Evolutionary conservation across 2,329 filamentous ascomycete species (phyloP).

Genomic region (Monosporascus sp.): DNA sequence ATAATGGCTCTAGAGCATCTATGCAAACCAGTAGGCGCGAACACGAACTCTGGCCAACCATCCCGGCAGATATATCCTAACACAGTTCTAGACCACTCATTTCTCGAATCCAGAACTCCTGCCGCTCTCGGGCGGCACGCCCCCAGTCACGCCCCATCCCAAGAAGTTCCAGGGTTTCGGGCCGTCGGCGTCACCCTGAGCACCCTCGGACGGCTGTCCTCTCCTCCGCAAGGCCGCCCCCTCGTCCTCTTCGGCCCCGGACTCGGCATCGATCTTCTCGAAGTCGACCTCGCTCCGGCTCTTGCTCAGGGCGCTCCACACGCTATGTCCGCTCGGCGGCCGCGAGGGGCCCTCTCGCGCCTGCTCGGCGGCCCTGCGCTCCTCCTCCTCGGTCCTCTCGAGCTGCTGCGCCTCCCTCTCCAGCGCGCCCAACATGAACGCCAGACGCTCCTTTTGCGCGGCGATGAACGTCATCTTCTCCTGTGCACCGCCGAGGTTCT

Average conservation of each 20-base stretch:
- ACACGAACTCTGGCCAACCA: no score
- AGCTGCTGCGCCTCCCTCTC: conserved; percentile 71
- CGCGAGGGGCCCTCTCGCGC: conserved; percentile 27
- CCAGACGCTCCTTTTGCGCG: conserved; percentile 72
- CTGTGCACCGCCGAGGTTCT: conserved; percentile 55
- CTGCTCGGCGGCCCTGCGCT: conserved; percentile 14
- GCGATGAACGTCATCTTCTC: conserved; percentile 72
- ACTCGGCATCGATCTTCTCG: conserved; percentile 78
- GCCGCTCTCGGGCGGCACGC: conserved; percentile 9
- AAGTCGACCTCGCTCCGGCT: conserved; percentile 85
- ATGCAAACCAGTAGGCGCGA: no score
- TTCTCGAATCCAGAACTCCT: conserved; percentile 14
- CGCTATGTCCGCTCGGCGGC: conserved; percentile 42
- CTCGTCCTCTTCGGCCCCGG: conserved; percentile 50
- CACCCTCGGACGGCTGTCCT: conserved; percentile 9
- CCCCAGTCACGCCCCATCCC: conserved; percentile 20
- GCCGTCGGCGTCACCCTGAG: not conserved
- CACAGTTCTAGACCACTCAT: no score
- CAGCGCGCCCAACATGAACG: conserved; percentile 68
- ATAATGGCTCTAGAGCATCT: no score
- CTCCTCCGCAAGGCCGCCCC: conserved; percentile 26
- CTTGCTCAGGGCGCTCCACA: conserved; percentile 60
- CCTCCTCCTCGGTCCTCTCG: conserved; percentile 30
- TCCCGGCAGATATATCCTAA: no score
- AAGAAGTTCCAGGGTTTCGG: conserved; percentile 18